Conservation (phyloP, 192 early-diverging fungal genomes). For the Entomortierella chlamydospora region DNA sequence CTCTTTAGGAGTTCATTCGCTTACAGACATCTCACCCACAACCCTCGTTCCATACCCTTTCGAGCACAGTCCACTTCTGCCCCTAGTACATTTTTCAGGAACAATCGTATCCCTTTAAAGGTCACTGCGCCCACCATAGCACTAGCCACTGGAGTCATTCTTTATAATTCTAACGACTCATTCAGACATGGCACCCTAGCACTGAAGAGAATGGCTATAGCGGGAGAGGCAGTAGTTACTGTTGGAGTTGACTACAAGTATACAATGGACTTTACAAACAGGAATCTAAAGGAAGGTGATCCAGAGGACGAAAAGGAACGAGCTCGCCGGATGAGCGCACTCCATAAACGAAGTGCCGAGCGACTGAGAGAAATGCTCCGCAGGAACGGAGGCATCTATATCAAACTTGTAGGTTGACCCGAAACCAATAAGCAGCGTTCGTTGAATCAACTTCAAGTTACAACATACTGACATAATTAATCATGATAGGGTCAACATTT, state of each 20-base stretch:
- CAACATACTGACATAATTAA: neutral
- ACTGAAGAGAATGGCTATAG: constrained; percentile 32
- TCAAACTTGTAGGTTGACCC: constrained; percentile 41
- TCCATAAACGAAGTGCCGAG: constrained; percentile 43
- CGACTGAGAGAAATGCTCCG: constrained; percentile 44
- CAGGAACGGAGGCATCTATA: constrained; percentile 49
- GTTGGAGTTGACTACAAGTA: constrained; percentile 50
- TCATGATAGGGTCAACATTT: constrained; percentile 43
- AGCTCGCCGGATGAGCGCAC: constrained; percentile 29
- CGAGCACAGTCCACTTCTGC: constrained; percentile 11
- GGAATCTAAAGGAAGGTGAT: constrained; percentile 28
- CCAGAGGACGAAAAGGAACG: constrained; percentile 30
- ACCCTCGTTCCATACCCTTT: neutral
- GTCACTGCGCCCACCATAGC: constrained; percentile 13
- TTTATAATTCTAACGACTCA: constrained; percentile 39
- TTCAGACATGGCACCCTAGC: constrained; percentile 39
- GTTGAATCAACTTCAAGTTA: neutral
- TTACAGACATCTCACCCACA: neutral
- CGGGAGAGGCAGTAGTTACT: constrained; percentile 32
- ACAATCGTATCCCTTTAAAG: constrained; percentile 19
- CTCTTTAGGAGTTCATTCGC: neutral
- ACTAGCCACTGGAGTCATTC: constrained; percentile 20
- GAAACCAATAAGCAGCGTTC: neutral
- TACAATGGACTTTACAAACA: constrained; percentile 35
- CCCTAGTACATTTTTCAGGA: neutral